Conservation (phyloP, 176 grass and related monocot genomes). For the Juncus inflexus region DNA sequence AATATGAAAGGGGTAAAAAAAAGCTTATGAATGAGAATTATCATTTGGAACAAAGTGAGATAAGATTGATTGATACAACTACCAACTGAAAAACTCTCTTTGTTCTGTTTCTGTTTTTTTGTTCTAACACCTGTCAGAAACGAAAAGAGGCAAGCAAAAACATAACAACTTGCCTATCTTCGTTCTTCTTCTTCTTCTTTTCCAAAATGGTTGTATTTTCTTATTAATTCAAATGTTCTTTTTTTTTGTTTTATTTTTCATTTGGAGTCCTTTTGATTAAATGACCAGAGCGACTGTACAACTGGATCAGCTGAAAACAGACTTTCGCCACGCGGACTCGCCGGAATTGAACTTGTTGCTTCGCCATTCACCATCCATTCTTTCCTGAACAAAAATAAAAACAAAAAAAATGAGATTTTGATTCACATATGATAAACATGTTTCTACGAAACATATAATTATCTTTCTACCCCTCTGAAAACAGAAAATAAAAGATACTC, state of each 20-base stretch:
- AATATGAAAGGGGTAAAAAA: not conserved
- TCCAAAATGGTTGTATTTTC: slow-evolving; percentile 31
- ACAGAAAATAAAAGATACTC: slow-evolving; percentile 2
- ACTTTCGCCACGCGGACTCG: slow-evolving; percentile 32
- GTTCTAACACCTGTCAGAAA: slow-evolving; percentile 18
- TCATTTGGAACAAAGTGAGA: slow-evolving; percentile 29
- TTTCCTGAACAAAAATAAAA: slow-evolving; percentile 35
- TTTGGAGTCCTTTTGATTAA: slow-evolving; percentile 53
- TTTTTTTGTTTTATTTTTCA: slow-evolving; percentile 19
- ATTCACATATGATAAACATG: not conserved
- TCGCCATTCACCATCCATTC: slow-evolving; percentile 44
- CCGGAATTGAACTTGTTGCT: slow-evolving; percentile 28
- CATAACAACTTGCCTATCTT: not conserved
- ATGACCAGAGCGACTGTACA: slow-evolving; percentile 71
- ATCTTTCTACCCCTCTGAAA: not conserved
- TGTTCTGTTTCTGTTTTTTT: slow-evolving; percentile 2
- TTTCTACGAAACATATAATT: not conserved
- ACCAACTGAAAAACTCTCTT: slow-evolving; percentile 13
- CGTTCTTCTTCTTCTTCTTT: slow-evolving; percentile 2
- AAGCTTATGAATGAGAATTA: slow-evolving; percentile 29
- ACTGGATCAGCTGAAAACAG: slow-evolving; percentile 65
- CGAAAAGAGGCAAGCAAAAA: slow-evolving; percentile 14
- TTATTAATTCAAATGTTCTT: slow-evolving; percentile 28
- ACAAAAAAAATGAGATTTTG: slow-evolving; percentile 6
- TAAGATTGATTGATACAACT: slow-evolving; percentile 17